Conservation (phyloP, 2,329 filamentous ascomycete genomes). For the Claviceps sp. region DNA sequence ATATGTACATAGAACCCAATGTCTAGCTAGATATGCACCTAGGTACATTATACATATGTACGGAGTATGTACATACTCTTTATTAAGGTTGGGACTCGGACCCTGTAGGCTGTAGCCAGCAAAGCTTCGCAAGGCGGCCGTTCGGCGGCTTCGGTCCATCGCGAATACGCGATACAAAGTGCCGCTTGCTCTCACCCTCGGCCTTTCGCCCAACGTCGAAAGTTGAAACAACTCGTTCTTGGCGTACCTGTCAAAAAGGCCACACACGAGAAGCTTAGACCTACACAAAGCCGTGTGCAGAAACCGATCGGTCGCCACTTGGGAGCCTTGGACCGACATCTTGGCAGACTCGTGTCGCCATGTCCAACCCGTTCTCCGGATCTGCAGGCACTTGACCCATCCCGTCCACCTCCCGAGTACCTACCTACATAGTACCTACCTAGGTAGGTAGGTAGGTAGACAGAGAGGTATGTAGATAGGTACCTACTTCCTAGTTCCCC, state of each 20-base stretch:
- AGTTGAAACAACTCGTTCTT: neutral
- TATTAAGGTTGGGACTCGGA: neutral
- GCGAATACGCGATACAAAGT: neutral
- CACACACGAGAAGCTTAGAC: too few relatives aligned
- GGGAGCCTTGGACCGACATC: neutral
- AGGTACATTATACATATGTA: too few relatives aligned
- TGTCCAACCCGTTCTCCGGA: slow-evolving; percentile 8
- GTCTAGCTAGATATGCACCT: neutral
- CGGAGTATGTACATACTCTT: too few relatives aligned
- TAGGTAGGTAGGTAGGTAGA: too few relatives aligned
- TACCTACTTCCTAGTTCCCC: neutral
- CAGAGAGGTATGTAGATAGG: neutral
- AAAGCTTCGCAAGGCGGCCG: slow-evolving; percentile 1
- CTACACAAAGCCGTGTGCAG: neutral
- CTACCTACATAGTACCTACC: too few relatives aligned
- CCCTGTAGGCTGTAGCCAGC: neutral
- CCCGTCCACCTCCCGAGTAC: neutral
- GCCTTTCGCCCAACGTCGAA: neutral
- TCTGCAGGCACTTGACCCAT: slow-evolving; percentile 12
- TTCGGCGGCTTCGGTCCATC: neutral
- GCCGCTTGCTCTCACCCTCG: neutral
- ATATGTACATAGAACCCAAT: neutral
- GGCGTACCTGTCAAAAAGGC: neutral
- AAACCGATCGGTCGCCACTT: neutral
- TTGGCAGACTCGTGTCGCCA: slow-evolving; percentile 1